Evolutionary conservation across 2,329 filamentous ascomycete species (phyloP), one percentile per base, ranked within the genome.

Genomic region (Cladosporium phlei): DNA sequence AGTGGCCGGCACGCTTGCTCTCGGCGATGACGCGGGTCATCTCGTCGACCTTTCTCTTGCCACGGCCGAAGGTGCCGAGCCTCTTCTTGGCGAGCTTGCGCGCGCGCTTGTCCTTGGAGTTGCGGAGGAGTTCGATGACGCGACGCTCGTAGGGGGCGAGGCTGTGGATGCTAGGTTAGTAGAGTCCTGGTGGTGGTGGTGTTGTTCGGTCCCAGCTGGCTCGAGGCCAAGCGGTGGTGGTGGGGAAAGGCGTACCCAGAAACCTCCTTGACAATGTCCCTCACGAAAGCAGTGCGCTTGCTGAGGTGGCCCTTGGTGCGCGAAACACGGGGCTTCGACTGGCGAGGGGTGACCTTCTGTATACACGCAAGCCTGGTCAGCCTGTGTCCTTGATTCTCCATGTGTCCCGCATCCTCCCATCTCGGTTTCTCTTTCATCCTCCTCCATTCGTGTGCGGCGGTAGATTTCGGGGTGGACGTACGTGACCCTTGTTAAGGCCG

Each of bases 31-130:
- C 87, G 68, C 88, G 83, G 78, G 89, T 88, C 78, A 98, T 88
- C 79, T 97, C 91, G 72, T 98, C 93, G 63, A 98, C 93, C 91
- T 98, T 98, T 73, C 82, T 85, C 91, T 98, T 98, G 69, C 91
- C 91, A 74, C 93, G 91, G 69, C 88, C 87, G 76, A 97, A 97
- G 65, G 93, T 97, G 72, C 93, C 93, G 79, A 98, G 90, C 75
- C 91, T 85, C 87, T 95, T 96, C 90, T 97, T 97, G 68, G 91
- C 91, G 69, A 96, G 87, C 85, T 96, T 96, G 66, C 91, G 83
- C 68, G 91, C 91, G 76, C 91, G 88, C 88, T 97, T 97, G 78
- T 98, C 93, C 80, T 95, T 94, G 79, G 82, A 85, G 86, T 98
- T 98, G 68, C 93, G 88, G 76, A 98, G 86, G 71, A 98, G 79